Base-by-base conservation (phyloP, 2,329 filamentous ascomycete genomes). In the Cytospora schulzeri region DNA sequence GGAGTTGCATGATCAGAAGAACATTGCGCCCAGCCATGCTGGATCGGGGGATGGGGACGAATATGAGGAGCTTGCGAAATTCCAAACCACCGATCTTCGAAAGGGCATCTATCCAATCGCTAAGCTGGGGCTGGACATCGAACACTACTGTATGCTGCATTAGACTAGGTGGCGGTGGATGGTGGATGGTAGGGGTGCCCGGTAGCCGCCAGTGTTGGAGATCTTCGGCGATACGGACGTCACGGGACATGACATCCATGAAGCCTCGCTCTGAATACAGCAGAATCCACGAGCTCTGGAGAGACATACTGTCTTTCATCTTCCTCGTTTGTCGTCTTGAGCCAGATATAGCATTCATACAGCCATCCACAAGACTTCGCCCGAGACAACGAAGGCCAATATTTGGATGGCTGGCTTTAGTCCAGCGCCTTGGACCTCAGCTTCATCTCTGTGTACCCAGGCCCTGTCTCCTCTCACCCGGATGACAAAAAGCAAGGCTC, bases 141-240 rank as follows among this genome's bases (percentile, higher is more conserved):
- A 52, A 50, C n/a, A 48, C 45, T 48, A 50, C 48, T 55, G 35
- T 53, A 17, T 55, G n/a, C 28, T 61, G 59, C 51, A 53, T 63
- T 38, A 63, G 55, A 41, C 35, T 50, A 50, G 22, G 48, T 59
- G 59, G 38, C 35, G 48, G 58, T 38, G 48, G n/a, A n/a, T n/a
- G n/a, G n/a, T n/a, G n/a, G n/a, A n/a, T 33, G 60, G 60, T 63
- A 59, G 54, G 63, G 60, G 48, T 52, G 22, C 63, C 60, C 29
- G 38, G 60, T 38, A 14, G 35, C 24, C 15, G 31, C 57, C 59
- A 38, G 60, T 31, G 54, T 38, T 58, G 50, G 50, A 31, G 57
- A 58, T 57, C 48, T 38, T 48, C n/a, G 45, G n/a, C 45, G 41
- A 45, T 45, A 45, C 41, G 41, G 41, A 45, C n/a, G 14, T 24